A percentile compares a stretch with the other conserved stretches of the same genome.
These are phyloP conservation scores for Fusarium brevicatenulatum DNA, from an alignment of 2,329 filamentous ascomycete genomes.

Conservation along the genomic window DNA sequence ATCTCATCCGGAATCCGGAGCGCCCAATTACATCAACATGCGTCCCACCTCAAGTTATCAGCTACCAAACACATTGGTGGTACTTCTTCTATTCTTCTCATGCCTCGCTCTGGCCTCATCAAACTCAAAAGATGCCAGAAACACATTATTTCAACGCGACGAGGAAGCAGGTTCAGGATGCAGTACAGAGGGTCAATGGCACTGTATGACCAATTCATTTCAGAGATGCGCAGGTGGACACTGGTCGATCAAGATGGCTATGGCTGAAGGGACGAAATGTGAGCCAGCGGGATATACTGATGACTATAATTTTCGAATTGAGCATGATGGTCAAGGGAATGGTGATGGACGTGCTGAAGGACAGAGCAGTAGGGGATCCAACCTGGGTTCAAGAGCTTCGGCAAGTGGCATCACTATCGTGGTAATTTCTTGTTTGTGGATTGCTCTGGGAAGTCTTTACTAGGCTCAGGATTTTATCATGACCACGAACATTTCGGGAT, in stretches of 20 bases:
- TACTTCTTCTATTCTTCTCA: conserved; percentile 19
- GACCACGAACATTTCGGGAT: not conserved
- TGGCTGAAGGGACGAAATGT: conserved; percentile 59
- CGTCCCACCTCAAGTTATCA: not conserved
- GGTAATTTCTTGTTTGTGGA: conserved; percentile 12
- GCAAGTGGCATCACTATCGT: not conserved
- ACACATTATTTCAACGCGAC: conserved; percentile 31
- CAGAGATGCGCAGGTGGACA: conserved; percentile 61
- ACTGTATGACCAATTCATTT: conserved; percentile 61
- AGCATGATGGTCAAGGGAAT: conserved; percentile 40
- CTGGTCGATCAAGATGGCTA: conserved; percentile 58
- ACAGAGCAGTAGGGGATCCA: conserved; percentile 17
- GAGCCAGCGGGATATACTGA: conserved; percentile 54
- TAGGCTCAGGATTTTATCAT: not conserved
- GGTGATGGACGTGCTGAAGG: conserved; percentile 1
- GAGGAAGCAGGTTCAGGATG: conserved; percentile 54
- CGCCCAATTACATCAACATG: conserved; percentile 22
- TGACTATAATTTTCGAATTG: conserved; percentile 50
- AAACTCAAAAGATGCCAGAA: not conserved
- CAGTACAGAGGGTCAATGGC: conserved; percentile 62
- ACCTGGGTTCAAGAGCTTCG: not conserved
- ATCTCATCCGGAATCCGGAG: conserved; percentile 9
- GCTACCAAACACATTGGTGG: conserved; percentile 1
- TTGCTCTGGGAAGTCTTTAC: not conserved
- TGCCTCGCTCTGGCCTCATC: conserved; percentile 14